Evolutionary conservation across 2,329 filamentous ascomycete species (phyloP), one percentile per base, ranked within the genome.

Genomic region (Colletotrichum sp.): DNA sequence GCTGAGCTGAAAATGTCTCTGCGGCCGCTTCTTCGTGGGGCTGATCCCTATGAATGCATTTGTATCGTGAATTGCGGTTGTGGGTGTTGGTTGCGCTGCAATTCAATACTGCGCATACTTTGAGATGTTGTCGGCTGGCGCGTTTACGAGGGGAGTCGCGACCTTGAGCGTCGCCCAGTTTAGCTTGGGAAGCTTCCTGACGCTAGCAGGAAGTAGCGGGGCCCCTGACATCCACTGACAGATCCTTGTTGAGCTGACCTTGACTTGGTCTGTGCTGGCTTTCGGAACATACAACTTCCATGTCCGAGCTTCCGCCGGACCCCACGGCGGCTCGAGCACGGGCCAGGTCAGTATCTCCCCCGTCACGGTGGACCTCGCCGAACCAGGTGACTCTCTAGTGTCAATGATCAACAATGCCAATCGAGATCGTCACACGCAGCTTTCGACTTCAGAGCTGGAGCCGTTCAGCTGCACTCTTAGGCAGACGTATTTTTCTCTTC

Each of bases 111-210:
- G 67, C 75, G 75, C 75, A 68, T 71, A 59, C 30, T 32, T n/a
- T 76, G 36, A 26, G 70, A 64, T 70, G 74, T 65, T 32, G 74
- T 74, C 28, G 65, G n/a, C 36, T 57, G 71, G 68, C 74, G 74
- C 72, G 74, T 68, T 71, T 55, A 16, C 59, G 61, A 75, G 32
- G 60, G 74, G 24, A 66, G 74, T 70, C 74, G 72, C 71, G 74
- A 75, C 72, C 43, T 48, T 34, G 57, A 16, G 34, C 61, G 48
- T 52, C 16, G 71, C 65, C 60, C n/a, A 36, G 34, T 66, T 70
- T 75, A 76, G 72, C 74, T 76, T 64, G 36, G 36, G 39, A 61
- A 75, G 74, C 74, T 76, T 68, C 74, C 66, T 68, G 32, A 52
- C 71, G 71, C 64, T 68, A 70, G 66, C 24, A 36, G 61, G 39